phyloP scores from a whole-genome alignment of 768 basidiomycete genomes.

The Pleurotus platypus region DNA sequence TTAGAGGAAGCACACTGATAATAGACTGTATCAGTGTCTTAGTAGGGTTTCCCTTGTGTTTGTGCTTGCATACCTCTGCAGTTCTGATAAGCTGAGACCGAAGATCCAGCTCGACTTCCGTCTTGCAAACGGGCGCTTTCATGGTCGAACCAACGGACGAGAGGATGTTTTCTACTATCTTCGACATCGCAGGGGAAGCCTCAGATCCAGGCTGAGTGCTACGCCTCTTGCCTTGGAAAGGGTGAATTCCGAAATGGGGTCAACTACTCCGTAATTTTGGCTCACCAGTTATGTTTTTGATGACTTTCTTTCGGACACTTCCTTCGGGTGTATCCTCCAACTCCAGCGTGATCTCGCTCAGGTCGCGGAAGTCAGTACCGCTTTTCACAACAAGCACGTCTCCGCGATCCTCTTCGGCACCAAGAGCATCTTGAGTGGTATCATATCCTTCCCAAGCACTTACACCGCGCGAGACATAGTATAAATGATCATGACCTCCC shows the following conservation, averaged over 20 bases:
- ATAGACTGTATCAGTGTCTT: not conserved
- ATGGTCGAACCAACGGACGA: conserved; percentile 67
- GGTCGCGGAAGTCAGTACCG: conserved; percentile 85
- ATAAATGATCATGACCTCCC: conserved; percentile 89
- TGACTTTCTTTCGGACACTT: conserved; percentile 61
- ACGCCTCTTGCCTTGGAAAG: conserved; percentile 59
- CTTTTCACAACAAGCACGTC: conserved; percentile 78
- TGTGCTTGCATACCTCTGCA: conserved; percentile 46
- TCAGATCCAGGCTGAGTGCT: conserved; percentile 54
- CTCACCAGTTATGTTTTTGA: conserved; percentile 60
- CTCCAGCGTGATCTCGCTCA: conserved; percentile 71
- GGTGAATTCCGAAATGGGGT: not conserved
- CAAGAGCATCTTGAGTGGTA: conserved; percentile 44
- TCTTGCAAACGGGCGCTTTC: conserved; percentile 73
- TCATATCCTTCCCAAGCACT: conserved; percentile 67
- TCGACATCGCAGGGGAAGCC: conserved; percentile 50
- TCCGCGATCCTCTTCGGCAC: conserved; percentile 69
- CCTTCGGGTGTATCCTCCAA: conserved; percentile 56
- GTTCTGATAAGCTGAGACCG: conserved; percentile 74
- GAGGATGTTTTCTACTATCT: conserved; percentile 60
- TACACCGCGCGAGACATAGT: conserved; percentile 67
- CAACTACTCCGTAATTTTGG: not conserved
- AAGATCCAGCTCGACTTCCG: conserved; percentile 64
- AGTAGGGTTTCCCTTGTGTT: not conserved
- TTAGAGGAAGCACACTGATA: conserved; percentile 65